Percentiles rank a stretch among this genome's conserved stretches.
These are phyloP conservation scores for Trichoderma parareesei DNA, from an alignment of 495 filamentous ascomycete species.

Conservation along the genomic window DNA sequence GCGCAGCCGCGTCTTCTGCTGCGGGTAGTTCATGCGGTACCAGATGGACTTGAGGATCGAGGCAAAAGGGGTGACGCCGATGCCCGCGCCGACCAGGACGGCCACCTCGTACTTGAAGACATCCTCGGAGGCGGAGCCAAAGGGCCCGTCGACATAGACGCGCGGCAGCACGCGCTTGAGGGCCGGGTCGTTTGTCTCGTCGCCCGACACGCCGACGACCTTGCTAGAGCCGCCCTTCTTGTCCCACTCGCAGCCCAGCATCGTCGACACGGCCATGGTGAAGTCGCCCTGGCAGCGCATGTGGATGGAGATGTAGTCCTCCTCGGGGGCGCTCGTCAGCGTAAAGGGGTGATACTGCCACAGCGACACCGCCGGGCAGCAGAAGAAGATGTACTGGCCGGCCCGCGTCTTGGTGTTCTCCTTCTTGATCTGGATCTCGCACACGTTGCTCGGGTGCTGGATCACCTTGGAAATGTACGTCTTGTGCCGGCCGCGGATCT, in stretches of 20 bases:
- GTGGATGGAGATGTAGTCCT: conserved; percentile 76
- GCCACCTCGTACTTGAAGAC: conserved; percentile 72
- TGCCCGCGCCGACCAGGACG: conserved; percentile 60
- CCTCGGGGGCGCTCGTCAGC: conserved; percentile 69
- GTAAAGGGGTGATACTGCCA: conserved; percentile 79
- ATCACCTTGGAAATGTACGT: conserved; percentile 77
- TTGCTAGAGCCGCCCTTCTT: conserved; percentile 45
- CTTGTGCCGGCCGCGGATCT: conserved; percentile 63
- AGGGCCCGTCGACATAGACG: conserved; percentile 72
- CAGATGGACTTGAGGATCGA: conserved; percentile 78
- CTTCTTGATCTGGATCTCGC: conserved; percentile 82
- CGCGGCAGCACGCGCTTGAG: conserved; percentile 63
- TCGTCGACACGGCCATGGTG: conserved; percentile 53
- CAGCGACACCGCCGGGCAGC: conserved; percentile 70
- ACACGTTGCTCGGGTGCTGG: conserved; percentile 73
- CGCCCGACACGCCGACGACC: conserved; percentile 56
- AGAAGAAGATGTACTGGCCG: conserved; percentile 77
- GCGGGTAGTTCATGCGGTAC: conserved; percentile 78
- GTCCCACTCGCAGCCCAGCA: conserved; percentile 62
- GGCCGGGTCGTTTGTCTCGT: conserved; percentile 53
- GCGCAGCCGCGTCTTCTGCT: conserved; percentile 61
- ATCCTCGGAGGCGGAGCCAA: conserved; percentile 69
- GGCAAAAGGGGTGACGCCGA: conserved; percentile 67
- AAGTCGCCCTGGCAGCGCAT: conserved; percentile 66
- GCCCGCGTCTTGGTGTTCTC: conserved; percentile 67